phyloP scores from a whole-genome alignment of 768 basidiomycete genomes.

The Leccinum aurantiacum region DNA sequence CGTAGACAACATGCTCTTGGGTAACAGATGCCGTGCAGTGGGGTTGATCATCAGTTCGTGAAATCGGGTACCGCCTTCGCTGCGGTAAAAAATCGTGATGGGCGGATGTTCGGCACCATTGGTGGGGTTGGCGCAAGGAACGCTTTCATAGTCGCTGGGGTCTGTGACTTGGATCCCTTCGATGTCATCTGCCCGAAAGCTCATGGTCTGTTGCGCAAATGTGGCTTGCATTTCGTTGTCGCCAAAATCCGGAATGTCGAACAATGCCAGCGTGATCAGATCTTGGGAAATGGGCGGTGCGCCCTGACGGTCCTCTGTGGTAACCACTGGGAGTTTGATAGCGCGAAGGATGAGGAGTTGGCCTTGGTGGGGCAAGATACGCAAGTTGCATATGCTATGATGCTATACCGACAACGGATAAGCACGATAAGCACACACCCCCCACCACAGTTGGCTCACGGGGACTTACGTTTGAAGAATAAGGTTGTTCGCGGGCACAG shows the following conservation, averaged over 20 bases:
- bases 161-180: conserved; percentile 37
- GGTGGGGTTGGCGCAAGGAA: conserved; percentile 14
- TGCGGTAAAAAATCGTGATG: conserved; percentile 36
- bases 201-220: conserved; percentile 29
- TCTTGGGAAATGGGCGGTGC: conserved; percentile 25
- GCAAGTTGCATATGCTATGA: conserved; percentile 51
- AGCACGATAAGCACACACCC: conserved; percentile 13
- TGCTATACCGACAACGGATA: conserved; percentile 31
- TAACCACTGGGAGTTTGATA: conserved; percentile 23
- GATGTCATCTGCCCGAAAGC: conserved; percentile 33
- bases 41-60: conserved; percentile 32
- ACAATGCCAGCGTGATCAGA: conserved; percentile 32
- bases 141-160: conserved; percentile 25
- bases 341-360: conserved; percentile 54
- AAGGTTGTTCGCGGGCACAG: conserved; percentile 35
- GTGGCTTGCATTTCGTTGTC: conserved; percentile 29
- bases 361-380: conserved; percentile 50
- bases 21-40: conserved; percentile 21
- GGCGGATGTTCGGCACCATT: conserved; percentile 32
- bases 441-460: too few species aligned
- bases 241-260: conserved; percentile 31
- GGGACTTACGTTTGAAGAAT: conserved; percentile 29
- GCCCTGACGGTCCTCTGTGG: conserved; percentile 4
- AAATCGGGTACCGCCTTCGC: conserved; percentile 28
- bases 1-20: conserved; percentile 23